A percentile compares a stretch with the other conserved stretches of the same genome.
phyloP scores from a whole-genome alignment of 208 protist genomes.

The Tritrichomonas musculus region DNA sequence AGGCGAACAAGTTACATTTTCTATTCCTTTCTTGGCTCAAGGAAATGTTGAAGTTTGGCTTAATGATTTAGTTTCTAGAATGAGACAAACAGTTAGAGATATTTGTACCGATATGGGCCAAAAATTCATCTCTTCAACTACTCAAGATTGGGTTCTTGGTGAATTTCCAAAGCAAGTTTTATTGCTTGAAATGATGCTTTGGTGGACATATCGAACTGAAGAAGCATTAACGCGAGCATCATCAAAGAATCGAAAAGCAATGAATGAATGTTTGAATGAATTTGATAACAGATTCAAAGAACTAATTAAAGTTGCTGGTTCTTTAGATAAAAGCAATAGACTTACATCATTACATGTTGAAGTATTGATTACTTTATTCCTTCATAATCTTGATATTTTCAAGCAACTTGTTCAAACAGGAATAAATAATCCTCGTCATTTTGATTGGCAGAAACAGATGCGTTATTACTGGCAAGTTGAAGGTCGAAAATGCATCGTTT shows the following conservation, averaged over 20 bases:
- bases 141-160: not conserved
- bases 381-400: constrained; percentile 26
- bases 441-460: constrained; percentile 69
- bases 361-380: not conserved
- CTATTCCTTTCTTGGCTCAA: constrained; percentile 47
- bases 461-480: constrained; percentile 69
- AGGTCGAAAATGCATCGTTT: constrained; percentile 55
- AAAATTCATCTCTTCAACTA: not conserved
- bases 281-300: constrained; percentile 30
- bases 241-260: not conserved
- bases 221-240: not conserved
- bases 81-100: constrained; percentile 42
- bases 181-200: constrained; percentile 34
- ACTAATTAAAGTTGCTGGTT: not conserved
- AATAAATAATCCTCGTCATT: constrained; percentile 51
- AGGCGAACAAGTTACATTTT: constrained; percentile 58
- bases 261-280: not conserved
- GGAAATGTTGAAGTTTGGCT: constrained; percentile 69
- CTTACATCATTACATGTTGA: not conserved
- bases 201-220: not conserved
- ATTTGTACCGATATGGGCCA: not conserved
- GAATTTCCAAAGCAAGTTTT: constrained; percentile 35
- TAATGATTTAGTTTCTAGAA: constrained; percentile 49
- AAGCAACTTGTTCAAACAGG: not conserved
- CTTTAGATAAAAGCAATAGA: not conserved